These are phyloP conservation scores for Leucocoprinus leucothites DNA, from an alignment of 768 basidiomycete genomes.

Conservation along the genomic window DNA sequence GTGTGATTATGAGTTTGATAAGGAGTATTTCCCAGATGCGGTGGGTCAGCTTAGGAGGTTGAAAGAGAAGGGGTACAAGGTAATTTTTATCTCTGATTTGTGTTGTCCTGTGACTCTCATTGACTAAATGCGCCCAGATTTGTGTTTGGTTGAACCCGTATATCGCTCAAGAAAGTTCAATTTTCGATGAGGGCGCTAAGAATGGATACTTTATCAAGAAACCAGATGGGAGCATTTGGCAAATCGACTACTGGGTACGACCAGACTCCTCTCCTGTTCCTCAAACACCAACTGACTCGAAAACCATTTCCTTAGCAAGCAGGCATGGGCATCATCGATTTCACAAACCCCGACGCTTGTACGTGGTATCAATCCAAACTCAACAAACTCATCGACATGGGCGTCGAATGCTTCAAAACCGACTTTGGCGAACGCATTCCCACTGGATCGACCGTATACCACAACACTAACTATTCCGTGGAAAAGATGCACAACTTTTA, in stretches of 20 bases:
- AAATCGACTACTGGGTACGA: slow-evolving; percentile 36
- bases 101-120: not conserved
- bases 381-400: slow-evolving; percentile 34
- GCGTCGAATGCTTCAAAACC: slow-evolving; percentile 40
- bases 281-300: not conserved
- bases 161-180: slow-evolving; percentile 34
- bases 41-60: slow-evolving; percentile 33
- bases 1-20: slow-evolving; percentile 44
- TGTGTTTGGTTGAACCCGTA: slow-evolving; percentile 40
- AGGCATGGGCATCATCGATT: slow-evolving; percentile 41
- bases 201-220: slow-evolving; percentile 45
- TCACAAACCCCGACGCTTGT: slow-evolving; percentile 39
- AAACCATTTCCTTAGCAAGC: slow-evolving; percentile 29
- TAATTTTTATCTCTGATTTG: slow-evolving; percentile 22
- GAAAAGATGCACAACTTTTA: slow-evolving; percentile 27
- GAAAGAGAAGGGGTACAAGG: slow-evolving; percentile 37
- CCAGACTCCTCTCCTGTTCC: not conserved
- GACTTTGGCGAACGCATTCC: slow-evolving; percentile 32
- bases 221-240: slow-evolving; percentile 37
- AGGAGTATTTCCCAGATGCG: slow-evolving; percentile 43
- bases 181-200: slow-evolving; percentile 40
- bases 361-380: slow-evolving; percentile 42
- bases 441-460: slow-evolving; percentile 35
- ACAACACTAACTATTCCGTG: slow-evolving; percentile 21
- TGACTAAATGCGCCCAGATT: slow-evolving; percentile 14